Conservation (phyloP, 2,329 filamentous ascomycete species). For the Eutypella sp. region DNA sequence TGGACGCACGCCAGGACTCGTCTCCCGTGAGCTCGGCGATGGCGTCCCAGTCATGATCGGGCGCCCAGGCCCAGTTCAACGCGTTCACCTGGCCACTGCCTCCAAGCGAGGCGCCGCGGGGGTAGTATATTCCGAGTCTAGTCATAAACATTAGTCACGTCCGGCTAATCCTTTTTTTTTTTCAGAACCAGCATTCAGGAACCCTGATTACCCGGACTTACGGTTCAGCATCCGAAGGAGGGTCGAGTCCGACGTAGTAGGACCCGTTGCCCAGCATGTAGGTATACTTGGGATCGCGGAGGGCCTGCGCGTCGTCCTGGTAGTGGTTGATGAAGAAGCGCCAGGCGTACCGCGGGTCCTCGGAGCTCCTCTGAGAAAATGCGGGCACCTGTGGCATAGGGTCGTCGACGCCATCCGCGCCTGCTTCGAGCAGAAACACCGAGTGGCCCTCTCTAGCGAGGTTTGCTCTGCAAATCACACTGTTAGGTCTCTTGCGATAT, state of each 20-base stretch:
- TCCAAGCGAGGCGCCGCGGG: not conserved
- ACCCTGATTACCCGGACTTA: too few relatives aligned
- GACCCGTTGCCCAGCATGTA: slow-evolving; percentile 11
- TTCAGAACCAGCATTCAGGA: too few relatives aligned
- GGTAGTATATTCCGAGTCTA: not conserved
- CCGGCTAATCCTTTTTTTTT: not conserved
- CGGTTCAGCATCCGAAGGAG: slow-evolving; percentile 12
- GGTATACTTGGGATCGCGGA: slow-evolving; percentile 10
- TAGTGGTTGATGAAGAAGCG: slow-evolving; percentile 16
- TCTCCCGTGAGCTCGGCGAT: slow-evolving; percentile 47
- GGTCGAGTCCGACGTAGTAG: slow-evolving; percentile 12
- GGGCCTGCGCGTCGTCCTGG: slow-evolving; percentile 9
- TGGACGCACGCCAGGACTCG: slow-evolving; percentile 40
- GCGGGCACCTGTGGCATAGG: slow-evolving; percentile 21
- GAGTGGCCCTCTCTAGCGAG: not conserved
- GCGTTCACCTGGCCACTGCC: not conserved
- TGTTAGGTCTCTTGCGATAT: not conserved
- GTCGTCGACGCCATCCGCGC: slow-evolving; percentile 19
- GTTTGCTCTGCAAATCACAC: not conserved
- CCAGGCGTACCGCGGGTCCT: slow-evolving; percentile 9
- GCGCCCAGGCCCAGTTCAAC: slow-evolving; percentile 43
- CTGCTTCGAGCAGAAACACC: slow-evolving; percentile 15
- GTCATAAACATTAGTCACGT: not conserved
- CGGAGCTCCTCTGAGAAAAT: slow-evolving; percentile 1
- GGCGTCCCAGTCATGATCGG: slow-evolving; percentile 44